These are phyloP conservation scores for Manihot esculenta DNA, from an alignment of 441 rosid genomes.

Conservation along the genomic window DNA sequence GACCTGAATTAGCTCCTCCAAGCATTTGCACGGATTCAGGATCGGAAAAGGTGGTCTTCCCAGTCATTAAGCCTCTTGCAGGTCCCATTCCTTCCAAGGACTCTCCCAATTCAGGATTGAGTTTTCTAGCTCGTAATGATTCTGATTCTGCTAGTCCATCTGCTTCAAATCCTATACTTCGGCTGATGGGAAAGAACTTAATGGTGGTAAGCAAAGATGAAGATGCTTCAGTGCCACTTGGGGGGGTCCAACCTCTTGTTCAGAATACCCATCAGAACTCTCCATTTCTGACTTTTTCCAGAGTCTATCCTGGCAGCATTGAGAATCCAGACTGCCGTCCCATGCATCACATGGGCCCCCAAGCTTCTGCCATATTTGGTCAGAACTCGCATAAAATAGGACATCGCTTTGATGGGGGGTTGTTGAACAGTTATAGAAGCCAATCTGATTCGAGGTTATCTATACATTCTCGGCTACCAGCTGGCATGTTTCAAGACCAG, in stretches of 20 bases:
- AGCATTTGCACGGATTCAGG: conserved; percentile 29
- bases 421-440: conserved; percentile 29
- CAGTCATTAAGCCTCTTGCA: conserved; percentile 28
- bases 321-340: conserved; percentile 29
- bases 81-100: conserved; percentile 40
- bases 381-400: conserved; percentile 29
- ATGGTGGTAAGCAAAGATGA: conserved; percentile 83
- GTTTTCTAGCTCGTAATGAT: conserved; percentile 32
- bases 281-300: conserved; percentile 38
- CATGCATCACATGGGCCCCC: conserved; percentile 25
- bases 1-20: conserved; percentile 39
- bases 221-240: conserved; percentile 38
- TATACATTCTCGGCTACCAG: conserved; percentile 27
- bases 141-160: conserved; percentile 57
- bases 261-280: conserved; percentile 29
- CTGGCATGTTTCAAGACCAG: conserved; percentile 29
- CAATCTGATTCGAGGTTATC: conserved; percentile 23
- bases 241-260: conserved; percentile 32
- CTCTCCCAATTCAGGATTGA: conserved; percentile 36
- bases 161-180: conserved; percentile 68
- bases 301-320: conserved; percentile 25
- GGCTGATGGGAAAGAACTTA: conserved; percentile 95
- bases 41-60: conserved; percentile 36
- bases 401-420: conserved; percentile 31
- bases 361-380: conserved; percentile 30